Evolutionary conservation across 768 basidiomycete genomes (phyloP).

Genomic region (Albatrellus ellisii): DNA sequence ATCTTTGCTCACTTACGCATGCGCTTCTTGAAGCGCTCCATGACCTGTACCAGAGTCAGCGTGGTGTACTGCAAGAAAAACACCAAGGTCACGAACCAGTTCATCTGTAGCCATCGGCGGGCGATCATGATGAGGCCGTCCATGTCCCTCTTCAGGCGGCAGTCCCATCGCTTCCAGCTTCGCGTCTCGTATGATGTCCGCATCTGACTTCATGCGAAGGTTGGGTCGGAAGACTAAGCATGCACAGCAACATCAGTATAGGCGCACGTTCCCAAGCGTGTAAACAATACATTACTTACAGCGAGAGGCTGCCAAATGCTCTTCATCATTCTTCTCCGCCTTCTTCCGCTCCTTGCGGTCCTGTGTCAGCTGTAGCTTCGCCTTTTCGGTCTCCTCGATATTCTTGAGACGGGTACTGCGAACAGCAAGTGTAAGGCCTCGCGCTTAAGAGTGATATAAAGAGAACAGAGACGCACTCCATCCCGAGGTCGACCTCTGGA

Average conservation of each 20-base stretch:
- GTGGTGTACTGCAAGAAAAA: neutral
- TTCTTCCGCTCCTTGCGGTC: slow-evolving; percentile 42
- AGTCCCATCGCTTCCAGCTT: slow-evolving; percentile 80
- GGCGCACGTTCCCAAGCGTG: slow-evolving; percentile 1
- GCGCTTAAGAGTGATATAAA: neutral
- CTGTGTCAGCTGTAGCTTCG: slow-evolving; percentile 77
- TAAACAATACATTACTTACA: slow-evolving; percentile 38
- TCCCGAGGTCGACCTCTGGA: slow-evolving; percentile 95
- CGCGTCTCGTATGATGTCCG: slow-evolving; percentile 78
- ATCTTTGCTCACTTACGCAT: slow-evolving; percentile 71
- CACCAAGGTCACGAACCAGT: slow-evolving; percentile 37
- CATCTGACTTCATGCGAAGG: slow-evolving; percentile 73
- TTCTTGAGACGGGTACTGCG: slow-evolving; percentile 80
- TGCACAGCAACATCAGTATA: neutral
- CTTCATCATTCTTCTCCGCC: slow-evolving; percentile 45
- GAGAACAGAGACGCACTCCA: slow-evolving; percentile 64
- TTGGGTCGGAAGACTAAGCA: slow-evolving; percentile 76
- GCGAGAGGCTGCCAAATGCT: slow-evolving; percentile 74
- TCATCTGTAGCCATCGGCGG: slow-evolving; percentile 87
- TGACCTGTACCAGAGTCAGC: slow-evolving; percentile 38
- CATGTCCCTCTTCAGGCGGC: slow-evolving; percentile 35
- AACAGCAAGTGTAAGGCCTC: neutral
- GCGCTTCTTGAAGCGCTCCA: slow-evolving; percentile 97
- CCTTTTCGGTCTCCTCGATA: slow-evolving; percentile 96
- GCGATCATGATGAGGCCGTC: slow-evolving; percentile 33